Conservation (phyloP, 148 eudicot genomes). For the Rhododendron ferrugineum region DNA sequence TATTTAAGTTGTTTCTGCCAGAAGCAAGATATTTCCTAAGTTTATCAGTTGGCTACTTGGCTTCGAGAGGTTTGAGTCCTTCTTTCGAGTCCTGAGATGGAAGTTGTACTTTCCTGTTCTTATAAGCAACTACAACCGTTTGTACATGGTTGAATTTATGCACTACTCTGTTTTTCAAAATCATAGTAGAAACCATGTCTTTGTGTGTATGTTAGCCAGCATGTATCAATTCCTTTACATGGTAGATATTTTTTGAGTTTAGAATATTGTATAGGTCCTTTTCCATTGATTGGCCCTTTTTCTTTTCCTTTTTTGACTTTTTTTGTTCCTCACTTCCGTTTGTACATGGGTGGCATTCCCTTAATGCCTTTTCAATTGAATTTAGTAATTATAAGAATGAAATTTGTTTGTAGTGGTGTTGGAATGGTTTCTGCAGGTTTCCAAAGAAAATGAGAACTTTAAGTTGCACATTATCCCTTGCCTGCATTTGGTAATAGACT, state of each 20-base stretch:
- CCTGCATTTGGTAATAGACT: background rate
- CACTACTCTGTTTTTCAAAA: too few species aligned
- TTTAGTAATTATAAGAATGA: background rate
- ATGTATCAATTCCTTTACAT: background rate
- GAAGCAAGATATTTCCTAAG: too few species aligned
- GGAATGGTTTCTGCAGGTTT: background rate
- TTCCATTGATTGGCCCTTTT: background rate
- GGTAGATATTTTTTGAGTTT: background rate
- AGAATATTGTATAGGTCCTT: background rate
- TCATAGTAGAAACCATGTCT: too few species aligned
- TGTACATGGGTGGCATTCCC: background rate
- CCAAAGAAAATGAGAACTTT: background rate
- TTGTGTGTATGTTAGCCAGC: too few species aligned
- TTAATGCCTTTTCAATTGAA: background rate
- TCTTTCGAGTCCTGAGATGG: too few species aligned
- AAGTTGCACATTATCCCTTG: background rate
- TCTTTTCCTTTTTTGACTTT: background rate
- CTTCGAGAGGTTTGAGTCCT: too few species aligned
- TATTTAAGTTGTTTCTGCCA: too few species aligned
- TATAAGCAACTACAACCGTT: too few species aligned
- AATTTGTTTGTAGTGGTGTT: background rate
- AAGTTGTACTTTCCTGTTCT: too few species aligned
- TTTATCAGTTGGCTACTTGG: too few species aligned
- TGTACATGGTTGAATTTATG: too few species aligned
- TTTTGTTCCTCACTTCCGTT: background rate